These are phyloP conservation scores for Leishmania mexicana DNA, from an alignment of 208 protist genomes.

Conservation along the genomic window DNA sequence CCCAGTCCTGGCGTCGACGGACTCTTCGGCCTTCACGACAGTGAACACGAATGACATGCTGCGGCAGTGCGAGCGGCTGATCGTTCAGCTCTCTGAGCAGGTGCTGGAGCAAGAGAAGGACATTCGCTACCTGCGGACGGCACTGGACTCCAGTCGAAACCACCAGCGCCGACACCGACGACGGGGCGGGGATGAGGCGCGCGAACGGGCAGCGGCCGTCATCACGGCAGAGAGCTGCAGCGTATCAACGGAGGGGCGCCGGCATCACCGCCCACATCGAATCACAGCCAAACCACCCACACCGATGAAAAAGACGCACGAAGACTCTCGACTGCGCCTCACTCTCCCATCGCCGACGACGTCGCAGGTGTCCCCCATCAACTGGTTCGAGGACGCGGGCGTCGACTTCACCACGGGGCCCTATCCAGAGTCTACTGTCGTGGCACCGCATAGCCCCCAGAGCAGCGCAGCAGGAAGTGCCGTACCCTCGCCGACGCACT, in stretches of 20 bases:
- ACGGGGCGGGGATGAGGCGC: not conserved
- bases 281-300: not conserved
- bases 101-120: constrained; percentile 59
- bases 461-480: not conserved
- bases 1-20: not conserved
- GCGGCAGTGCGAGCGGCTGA: constrained; percentile 45
- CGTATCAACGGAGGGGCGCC: not conserved
- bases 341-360: not conserved
- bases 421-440: not conserved
- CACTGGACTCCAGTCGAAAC: not conserved
- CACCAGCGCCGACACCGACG: not conserved
- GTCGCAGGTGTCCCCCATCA: constrained; percentile 22
- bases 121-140: constrained; percentile 35
- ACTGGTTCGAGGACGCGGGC: not conserved
- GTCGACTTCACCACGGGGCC: not conserved
- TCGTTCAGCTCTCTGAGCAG: constrained; percentile 51
- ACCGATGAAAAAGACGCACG: not conserved
- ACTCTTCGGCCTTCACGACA: constrained; percentile 4
- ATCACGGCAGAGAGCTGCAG: not conserved
- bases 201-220: not conserved
- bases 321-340: not conserved
- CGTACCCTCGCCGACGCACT: not conserved
- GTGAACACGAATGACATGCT: constrained; percentile 18
- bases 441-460: not conserved
- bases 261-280: not conserved